Base-by-base conservation (phyloP, 1,139 yeast genomes). In the Candida mesenterica region DNA sequence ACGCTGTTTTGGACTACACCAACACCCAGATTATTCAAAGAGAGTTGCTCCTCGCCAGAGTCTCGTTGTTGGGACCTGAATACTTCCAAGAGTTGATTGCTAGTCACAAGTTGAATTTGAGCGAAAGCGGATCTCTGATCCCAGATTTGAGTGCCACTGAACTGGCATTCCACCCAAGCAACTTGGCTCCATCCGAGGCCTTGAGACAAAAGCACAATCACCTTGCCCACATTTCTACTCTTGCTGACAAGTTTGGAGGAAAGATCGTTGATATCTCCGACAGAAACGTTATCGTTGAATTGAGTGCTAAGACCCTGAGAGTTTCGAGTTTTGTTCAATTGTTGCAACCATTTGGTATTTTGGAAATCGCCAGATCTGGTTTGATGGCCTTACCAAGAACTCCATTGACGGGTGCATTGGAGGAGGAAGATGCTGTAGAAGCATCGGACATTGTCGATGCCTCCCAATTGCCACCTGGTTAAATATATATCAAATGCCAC, bases 321-420 rank as follows among this genome's bases (percentile, higher is more conserved):
- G 76, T 92, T 44, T 72, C 92, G 31, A 81, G 95, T 28, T 89
- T 89, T 62, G 77, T 92, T 58, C 87, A 86, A 47, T 77, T 92
- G 55, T 74, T 90, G 56, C 94, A 88, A 58, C 98, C 98, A 33
- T 92, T 92, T 58, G 98, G 98, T 53, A 82, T 92, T 41, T 75
- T 92, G 59, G 98, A 92, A 66, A 84, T 92, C 51, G 96, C 97
- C 32, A 80, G 98, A 66, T 84, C 96, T 16, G 98, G 98, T 65
- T 88, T 90, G 95, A 88, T 92, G 89, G 98, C 97, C 7, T 74
- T 92, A 55, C 95, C 97, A 56, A 82, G 97, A 75, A 88, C 97
- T 34, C 97, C 97, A 33, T 68, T 88, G 52, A 51, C 52, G 23
- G 75, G 72, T 40, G 61, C 63, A 22, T 53, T 46, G 28, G 69